phyloP scores from a whole-genome alignment of 495 filamentous ascomycete species.

The Cudoniella acicularis region DNA sequence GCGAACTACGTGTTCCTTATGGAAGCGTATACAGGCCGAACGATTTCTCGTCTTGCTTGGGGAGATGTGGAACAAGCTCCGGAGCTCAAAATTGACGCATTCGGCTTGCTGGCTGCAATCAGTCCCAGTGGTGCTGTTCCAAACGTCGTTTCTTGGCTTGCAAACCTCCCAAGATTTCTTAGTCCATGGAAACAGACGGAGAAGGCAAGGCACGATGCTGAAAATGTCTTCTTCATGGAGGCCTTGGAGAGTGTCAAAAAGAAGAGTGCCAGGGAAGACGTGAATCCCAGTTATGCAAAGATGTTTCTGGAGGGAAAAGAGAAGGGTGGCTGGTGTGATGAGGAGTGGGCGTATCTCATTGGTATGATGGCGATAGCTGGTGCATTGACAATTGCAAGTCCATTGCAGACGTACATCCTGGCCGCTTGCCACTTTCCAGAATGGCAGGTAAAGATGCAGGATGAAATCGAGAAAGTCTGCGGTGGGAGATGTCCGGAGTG shows the following conservation, averaged over 20 bases:
- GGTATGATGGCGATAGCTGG: constrained; percentile 43
- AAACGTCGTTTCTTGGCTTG: constrained; percentile 43
- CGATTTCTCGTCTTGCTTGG: constrained; percentile 56
- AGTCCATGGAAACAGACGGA: constrained; percentile 53
- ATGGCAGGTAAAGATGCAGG: constrained; percentile 48
- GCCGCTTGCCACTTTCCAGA: constrained; percentile 59
- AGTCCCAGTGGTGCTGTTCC: constrained; percentile 53
- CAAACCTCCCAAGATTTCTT: constrained; percentile 36
- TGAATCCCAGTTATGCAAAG: constrained; percentile 25
- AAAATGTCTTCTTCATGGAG: constrained; percentile 33
- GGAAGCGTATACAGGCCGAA: constrained; percentile 56
- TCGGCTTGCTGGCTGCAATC: constrained; percentile 55
- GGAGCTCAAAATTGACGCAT: constrained; percentile 50
- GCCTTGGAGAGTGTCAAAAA: constrained; percentile 41
- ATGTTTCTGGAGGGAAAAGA: constrained; percentile 25
- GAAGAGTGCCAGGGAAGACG: constrained; percentile 37
- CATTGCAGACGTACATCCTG: constrained; percentile 40
- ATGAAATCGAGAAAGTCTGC: constrained; percentile 53
- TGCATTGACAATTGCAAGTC: constrained; percentile 38
- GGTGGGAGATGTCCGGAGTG: constrained; percentile 49
- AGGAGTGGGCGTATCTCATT: constrained; percentile 37
- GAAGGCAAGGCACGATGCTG: constrained; percentile 34
- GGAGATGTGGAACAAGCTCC: constrained; percentile 44
- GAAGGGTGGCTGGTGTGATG: constrained; percentile 20
- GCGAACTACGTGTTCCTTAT: constrained; percentile 49